A percentile compares a stretch with the other conserved stretches of the same genome.
Evolutionary conservation across 225 moss, liverwort and hornwort genomes (phyloP).

Genomic region (Polytrichum commune): DNA sequence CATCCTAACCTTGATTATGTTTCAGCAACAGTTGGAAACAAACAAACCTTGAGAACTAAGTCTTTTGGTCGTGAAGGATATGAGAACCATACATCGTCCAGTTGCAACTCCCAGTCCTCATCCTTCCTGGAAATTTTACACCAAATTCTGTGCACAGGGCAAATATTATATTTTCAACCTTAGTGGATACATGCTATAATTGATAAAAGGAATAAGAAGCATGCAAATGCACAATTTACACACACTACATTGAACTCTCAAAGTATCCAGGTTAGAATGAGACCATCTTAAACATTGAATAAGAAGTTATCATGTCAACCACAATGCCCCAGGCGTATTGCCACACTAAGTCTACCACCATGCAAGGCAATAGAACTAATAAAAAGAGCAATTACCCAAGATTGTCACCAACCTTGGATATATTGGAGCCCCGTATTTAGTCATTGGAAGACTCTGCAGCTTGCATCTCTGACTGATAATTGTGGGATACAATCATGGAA

Average conservation of each 20-base stretch:
- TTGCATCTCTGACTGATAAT: constrained; percentile 16
- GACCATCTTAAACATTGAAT: too few species aligned
- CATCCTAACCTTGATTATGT: too few species aligned
- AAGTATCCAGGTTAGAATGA: too few species aligned
- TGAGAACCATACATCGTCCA: constrained; percentile 96
- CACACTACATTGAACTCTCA: too few species aligned
- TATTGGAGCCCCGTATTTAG: constrained; percentile 70
- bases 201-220: too few species aligned
- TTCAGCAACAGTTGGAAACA: too few species aligned
- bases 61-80: constrained; percentile 95
- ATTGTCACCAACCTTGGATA: constrained; percentile 70
- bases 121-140: constrained; percentile 41
- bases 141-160: not conserved
- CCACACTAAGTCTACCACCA: not conserved
- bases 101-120: constrained; percentile 70
- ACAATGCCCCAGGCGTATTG: too few species aligned
- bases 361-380: not conserved
- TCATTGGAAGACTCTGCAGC: constrained; percentile 87
- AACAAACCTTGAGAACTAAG: constrained; percentile 69
- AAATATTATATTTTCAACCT: too few species aligned
- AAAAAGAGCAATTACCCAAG: constrained; percentile 42
- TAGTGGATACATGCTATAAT: too few species aligned
- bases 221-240: too few species aligned
- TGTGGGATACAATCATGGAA: too few species aligned
- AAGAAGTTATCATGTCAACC: too few species aligned